Evolutionary conservation across 768 basidiomycete species (phyloP), one percentile per base, ranked within the genome.

Genomic region (Lactarius sp.): DNA sequence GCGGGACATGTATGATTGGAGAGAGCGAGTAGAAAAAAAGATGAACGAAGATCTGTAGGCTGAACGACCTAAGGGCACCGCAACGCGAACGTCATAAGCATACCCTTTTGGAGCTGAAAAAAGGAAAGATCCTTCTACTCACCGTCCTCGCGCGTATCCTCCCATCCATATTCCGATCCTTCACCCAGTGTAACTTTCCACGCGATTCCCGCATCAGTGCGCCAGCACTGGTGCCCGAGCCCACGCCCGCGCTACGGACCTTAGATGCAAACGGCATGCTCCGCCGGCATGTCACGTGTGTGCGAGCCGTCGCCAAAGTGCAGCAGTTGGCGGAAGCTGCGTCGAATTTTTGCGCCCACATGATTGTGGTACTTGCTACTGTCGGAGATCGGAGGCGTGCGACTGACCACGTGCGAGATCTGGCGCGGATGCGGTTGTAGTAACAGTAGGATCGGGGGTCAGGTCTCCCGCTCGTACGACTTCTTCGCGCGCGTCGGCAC

Each of bases 111-210:
- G n/a, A 44, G 16, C 33, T 31, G 27, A 33, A 14, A 13, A 52
- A 27, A 27, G 27, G 3, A 27, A 27, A 27, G 27, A 27, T 27
- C 27, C 27, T 27, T 33, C 42, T 56, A 56, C 41, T 12, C 31
- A 6, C 47, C 36, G 4, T 56, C 64, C 2, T 55, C 41, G 7
- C 42, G 49, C 33, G 46, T 51, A 34, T 60, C 59, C n/a, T 60
- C 59, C 59, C 54, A 51, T 12, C 54, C 63, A 27, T 46, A 41
- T 36, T 56, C 59, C n/a, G 42, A 39, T 13, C 33, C 47, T 7
- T 39, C 47, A 42, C 41, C 53, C 14, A 4, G 1, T 12, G 53
- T 34, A n/a, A 49, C 37, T 50, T 47, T 13, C 31, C 63, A 20
- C 10, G 52, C 33, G 37, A 39, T 31, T 51, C 12, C 16, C 8